Evolutionary conservation across 169 alveolate species (phyloP), one percentile per base, ranked within the genome.

Genomic region (Babesia ovis): DNA sequence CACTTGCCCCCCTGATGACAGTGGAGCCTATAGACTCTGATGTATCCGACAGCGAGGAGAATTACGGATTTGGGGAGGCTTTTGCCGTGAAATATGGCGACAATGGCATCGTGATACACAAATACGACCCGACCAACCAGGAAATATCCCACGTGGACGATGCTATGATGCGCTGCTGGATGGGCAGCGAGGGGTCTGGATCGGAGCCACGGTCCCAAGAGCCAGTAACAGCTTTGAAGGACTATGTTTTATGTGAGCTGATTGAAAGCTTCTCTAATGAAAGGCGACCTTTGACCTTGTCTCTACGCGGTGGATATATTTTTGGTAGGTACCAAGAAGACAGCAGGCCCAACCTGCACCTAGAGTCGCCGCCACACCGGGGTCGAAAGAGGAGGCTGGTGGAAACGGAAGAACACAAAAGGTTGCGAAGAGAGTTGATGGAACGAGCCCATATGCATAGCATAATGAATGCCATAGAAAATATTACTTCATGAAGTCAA

Each of bases 21-120:
- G 88, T 80, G 43, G 83, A 70, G 45, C 88, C 88, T 12, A 70
- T 70, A 9, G 84, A 80, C 71, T 80, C 83, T 20, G 83, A 80
- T 41, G 77, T 80, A n/a, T 70, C 88, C 11, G 88, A 80, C 23
- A 23, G 56, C 18, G 84, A 80, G 53, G 76, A 80, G 32, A 69
- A 55, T 39, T 60, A 50, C 55, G 83, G 84, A 20, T 39, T 60
- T 20, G 83, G 88, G 22, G 76, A 68, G 43, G 27, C 53, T 11
- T 80, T 64, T 31, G 88, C 84, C 37, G 50, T 70, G 25, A 80
- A 62, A 41, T 23, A 23, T 25, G 37, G 29, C 14, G 32, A 27
- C 11, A 27, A n/a, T 16, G 58, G 77, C 9, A 11, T 68, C 60
- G 51, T 62, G 20, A 57, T 80, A 11, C 71, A 70, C 62, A 80